phyloP scores from a whole-genome alignment of 2,329 filamentous ascomycete genomes.

The Davidsoniella australis region DNA sequence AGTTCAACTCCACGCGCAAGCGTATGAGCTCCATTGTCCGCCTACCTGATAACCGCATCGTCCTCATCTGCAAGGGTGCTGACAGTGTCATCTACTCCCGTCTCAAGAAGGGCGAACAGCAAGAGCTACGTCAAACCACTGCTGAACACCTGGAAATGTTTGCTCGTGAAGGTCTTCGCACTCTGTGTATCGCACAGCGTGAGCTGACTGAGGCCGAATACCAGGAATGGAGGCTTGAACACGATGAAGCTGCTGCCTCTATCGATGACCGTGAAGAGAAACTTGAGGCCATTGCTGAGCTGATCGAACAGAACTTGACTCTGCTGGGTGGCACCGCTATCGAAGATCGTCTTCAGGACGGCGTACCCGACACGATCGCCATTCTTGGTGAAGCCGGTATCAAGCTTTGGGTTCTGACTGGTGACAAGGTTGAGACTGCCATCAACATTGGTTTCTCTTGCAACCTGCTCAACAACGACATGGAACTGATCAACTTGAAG shows the following conservation, averaged over 20 bases:
- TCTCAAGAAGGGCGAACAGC: constrained; percentile 68
- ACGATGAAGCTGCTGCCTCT: constrained; percentile 72
- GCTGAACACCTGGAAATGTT: constrained; percentile 96
- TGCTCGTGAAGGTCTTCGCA: constrained; percentile 83
- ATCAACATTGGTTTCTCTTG: constrained; percentile 99
- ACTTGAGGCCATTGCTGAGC: constrained; percentile 72
- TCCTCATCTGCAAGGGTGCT: constrained; percentile 92
- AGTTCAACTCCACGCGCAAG: constrained; percentile 89
- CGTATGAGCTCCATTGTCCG: constrained; percentile 94
- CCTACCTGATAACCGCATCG: constrained; percentile 80
- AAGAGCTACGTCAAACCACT: constrained; percentile 64
- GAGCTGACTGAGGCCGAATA: constrained; percentile 73
- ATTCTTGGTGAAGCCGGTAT: constrained; percentile 85
- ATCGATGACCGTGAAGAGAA: constrained; percentile 82
- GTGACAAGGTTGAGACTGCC: constrained; percentile 96
- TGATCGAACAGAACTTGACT: constrained; percentile 77
- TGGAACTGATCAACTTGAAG: constrained; percentile 89
- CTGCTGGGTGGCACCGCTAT: constrained; percentile 91
- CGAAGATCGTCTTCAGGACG: constrained; percentile 90
- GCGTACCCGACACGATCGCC: constrained; percentile 88
- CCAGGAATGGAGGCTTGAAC: constrained; percentile 63
- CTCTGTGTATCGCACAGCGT: constrained; percentile 79
- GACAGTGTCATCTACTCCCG: constrained; percentile 95
- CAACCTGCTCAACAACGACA: constrained; percentile 90
- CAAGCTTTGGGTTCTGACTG: constrained; percentile 95